Evolutionary conservation across 257 asterid genomes (phyloP).

Genomic region (Cordia subcordata): DNA sequence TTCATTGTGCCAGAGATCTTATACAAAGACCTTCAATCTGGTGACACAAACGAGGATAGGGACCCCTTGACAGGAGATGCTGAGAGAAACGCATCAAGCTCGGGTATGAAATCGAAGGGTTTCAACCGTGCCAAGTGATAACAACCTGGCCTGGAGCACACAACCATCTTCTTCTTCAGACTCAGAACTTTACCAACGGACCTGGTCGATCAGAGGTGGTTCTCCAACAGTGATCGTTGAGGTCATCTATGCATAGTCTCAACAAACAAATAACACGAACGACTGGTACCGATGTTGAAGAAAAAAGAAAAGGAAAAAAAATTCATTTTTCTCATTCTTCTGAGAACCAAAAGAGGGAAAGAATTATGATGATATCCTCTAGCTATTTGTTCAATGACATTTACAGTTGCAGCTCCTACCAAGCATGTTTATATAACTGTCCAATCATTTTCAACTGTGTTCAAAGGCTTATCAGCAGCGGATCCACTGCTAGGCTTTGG

Average conservation of each 20-base stretch:
- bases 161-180: too few relatives aligned
- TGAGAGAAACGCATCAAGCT: slow-evolving; percentile 2
- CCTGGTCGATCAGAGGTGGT: too few relatives aligned
- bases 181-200: too few relatives aligned
- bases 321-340: too few relatives aligned
- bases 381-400: slow-evolving; percentile 3
- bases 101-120: neutral
- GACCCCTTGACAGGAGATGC: slow-evolving; percentile 12
- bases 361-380: too few relatives aligned
- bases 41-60: slow-evolving; percentile 15
- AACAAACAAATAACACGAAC: too few relatives aligned
- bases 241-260: too few relatives aligned
- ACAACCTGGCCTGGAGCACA: neutral
- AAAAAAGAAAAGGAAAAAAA: too few relatives aligned
- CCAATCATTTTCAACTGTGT: slow-evolving; percentile 66
- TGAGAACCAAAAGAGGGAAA: too few relatives aligned
- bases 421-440: slow-evolving; percentile 43
- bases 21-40: slow-evolving; percentile 35
- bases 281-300: too few relatives aligned
- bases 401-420: slow-evolving; percentile 24
- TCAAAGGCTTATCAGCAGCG: slow-evolving; percentile 40
- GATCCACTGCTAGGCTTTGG: slow-evolving; percentile 57
- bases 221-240: too few relatives aligned
- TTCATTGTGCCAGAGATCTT: slow-evolving; percentile 46
- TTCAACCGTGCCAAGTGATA: neutral